Conservation (phyloP, 2,329 filamentous ascomycete species). For the Cylindrodendrum hubeiense region DNA sequence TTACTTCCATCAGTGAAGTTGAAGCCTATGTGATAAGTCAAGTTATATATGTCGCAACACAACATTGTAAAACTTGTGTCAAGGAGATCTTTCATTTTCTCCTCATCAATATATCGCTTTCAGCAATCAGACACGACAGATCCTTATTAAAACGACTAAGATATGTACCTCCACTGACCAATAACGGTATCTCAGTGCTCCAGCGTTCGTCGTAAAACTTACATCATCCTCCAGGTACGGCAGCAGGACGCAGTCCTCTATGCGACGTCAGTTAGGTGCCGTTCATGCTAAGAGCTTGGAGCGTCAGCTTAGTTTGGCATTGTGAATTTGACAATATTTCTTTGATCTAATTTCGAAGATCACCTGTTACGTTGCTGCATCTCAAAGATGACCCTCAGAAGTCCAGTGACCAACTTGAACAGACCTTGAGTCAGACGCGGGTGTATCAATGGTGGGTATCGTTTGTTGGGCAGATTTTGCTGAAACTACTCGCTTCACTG, state of each 20-base stretch:
- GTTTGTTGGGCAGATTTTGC: background rate
- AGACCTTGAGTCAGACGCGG: background rate
- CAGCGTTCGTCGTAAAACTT: background rate
- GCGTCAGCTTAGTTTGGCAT: background rate
- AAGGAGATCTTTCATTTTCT: background rate
- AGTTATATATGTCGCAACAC: background rate
- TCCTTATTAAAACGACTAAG: background rate
- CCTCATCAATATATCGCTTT: background rate
- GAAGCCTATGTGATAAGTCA: background rate
- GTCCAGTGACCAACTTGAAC: background rate
- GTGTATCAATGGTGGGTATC: background rate
- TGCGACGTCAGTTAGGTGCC: background rate
- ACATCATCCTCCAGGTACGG: background rate
- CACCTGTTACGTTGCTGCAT: background rate
- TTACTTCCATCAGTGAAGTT: background rate
- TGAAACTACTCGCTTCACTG: background rate
- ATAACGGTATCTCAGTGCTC: background rate
- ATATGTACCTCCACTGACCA: background rate
- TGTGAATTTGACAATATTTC: background rate
- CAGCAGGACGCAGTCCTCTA: background rate
- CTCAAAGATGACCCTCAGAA: background rate
- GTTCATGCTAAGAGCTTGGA: background rate
- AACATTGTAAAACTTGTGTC: background rate
- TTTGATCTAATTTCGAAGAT: background rate
- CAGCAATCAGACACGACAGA: too few species aligned